Conservation (phyloP, 2,329 filamentous ascomycete species). For the Camptophora hylomeconis region DNA sequence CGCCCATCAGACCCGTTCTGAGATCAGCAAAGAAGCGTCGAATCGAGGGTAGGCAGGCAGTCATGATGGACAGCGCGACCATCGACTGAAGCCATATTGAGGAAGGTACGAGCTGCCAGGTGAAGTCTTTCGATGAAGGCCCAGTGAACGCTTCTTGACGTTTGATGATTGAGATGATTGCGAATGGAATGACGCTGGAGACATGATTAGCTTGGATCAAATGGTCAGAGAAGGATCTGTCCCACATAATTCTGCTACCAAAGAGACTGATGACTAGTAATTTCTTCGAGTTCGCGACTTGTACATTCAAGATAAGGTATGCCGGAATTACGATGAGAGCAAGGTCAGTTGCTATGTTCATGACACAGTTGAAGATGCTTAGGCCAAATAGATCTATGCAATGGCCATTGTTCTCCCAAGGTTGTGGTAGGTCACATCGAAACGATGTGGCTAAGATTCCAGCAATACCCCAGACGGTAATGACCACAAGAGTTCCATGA, state of each 20-base stretch:
- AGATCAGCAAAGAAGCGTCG: constrained; percentile 16
- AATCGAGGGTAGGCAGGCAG: constrained; percentile 17
- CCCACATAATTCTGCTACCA: constrained; percentile 14
- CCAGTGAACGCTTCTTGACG: too few species aligned
- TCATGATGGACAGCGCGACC: constrained; percentile 16
- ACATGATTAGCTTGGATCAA: too few species aligned
- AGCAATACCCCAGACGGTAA: constrained; percentile 12
- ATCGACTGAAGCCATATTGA: constrained; percentile 14
- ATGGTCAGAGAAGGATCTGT: too few species aligned
- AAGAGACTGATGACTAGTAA: constrained; percentile 16
- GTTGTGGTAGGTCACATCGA: constrained; percentile 16
- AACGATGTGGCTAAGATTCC: constrained; percentile 14
- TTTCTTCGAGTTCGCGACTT: constrained; percentile 10
- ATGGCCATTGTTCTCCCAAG: constrained; percentile 13
- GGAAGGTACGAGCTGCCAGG: constrained; percentile 14
- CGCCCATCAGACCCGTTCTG: constrained; percentile 17
- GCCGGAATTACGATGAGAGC: constrained; percentile 13
- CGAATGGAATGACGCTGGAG: too few species aligned
- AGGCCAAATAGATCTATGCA: constrained; percentile 16
- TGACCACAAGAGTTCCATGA: constrained; percentile 9
- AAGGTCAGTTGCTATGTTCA: constrained; percentile 16
- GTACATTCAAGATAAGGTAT: constrained; percentile 15
- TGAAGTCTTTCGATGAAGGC: constrained; percentile 13
- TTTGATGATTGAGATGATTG: too few species aligned
- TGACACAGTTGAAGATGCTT: constrained; percentile 5